Evolutionary conservation across 1,284 basidiomycete species (phyloP).

Genomic region (Anthracocystis walkeri): DNA sequence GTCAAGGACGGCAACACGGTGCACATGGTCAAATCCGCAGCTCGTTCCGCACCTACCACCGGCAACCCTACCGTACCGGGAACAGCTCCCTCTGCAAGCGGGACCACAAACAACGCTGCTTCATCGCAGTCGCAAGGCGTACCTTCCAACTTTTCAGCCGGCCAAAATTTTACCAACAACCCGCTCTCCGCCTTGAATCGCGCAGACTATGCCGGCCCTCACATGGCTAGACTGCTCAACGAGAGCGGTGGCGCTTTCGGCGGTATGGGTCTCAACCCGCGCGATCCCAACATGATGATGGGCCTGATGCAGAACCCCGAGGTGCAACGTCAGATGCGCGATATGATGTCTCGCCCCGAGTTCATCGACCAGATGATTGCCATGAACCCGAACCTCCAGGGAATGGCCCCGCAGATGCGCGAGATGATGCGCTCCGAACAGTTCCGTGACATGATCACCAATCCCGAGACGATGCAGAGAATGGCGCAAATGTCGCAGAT

Average conservation of each 20-base stretch:
- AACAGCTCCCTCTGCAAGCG: constrained; percentile 30
- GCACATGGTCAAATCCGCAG: constrained; percentile 66
- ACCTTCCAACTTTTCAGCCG: constrained; percentile 64
- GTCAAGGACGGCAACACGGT: constrained; percentile 64
- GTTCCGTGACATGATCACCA: constrained; percentile 65
- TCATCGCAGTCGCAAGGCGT: constrained; percentile 60
- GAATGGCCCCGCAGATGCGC: constrained; percentile 63
- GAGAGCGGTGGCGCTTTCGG: constrained; percentile 61
- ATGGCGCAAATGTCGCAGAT: constrained; percentile 59
- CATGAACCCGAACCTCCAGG: constrained; percentile 62
- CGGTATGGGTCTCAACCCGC: constrained; percentile 64
- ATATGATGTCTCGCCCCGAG: constrained; percentile 63
- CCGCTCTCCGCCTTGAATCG: constrained; percentile 65
- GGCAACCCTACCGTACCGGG: constrained; percentile 50
- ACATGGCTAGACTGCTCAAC: constrained; percentile 65
- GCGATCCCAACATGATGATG: constrained; percentile 67
- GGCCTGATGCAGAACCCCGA: constrained; percentile 65
- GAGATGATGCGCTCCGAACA: constrained; percentile 65
- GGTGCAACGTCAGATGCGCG: constrained; percentile 64
- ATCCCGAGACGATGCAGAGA: constrained; percentile 65
- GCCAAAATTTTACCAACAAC: constrained; percentile 67
- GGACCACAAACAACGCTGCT: constrained; percentile 32
- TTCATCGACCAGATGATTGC: constrained; percentile 68
- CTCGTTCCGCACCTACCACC: constrained; percentile 53
- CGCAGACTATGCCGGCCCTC: constrained; percentile 66